Evolutionary conservation across 345 rosid species (phyloP).

Genomic region (Orychophragmus violaceus): DNA sequence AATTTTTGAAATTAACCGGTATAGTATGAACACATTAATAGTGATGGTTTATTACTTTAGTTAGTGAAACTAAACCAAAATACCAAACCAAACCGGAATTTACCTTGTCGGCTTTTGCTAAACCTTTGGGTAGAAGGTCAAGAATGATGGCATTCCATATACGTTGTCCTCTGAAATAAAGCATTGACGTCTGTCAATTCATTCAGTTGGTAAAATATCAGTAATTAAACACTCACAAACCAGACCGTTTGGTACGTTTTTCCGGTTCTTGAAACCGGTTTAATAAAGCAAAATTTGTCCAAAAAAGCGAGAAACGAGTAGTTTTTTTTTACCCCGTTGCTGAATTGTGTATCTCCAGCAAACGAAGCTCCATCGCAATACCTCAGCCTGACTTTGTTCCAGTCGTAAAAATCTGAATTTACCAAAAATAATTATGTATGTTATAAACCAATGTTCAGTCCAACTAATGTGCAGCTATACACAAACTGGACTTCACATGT

Average conservation of each 20-base stretch:
- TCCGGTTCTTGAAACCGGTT: conserved; percentile 12
- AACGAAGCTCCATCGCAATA: conserved; percentile 98
- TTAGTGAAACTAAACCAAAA: conserved; percentile 2
- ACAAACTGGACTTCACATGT: conserved; percentile 26
- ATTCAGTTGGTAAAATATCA: neutral
- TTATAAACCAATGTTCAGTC: neutral
- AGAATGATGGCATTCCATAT: conserved; percentile 82
- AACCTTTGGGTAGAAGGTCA: conserved; percentile 83
- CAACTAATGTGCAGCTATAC: neutral
- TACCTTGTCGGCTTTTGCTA: conserved; percentile 66
- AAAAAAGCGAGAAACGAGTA: neutral
- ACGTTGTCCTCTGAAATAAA: conserved; percentile 87
- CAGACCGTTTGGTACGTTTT: neutral
- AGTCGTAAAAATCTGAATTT: conserved; percentile 79
- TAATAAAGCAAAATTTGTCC: neutral
- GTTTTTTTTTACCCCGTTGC: conserved; percentile 55
- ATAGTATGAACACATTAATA: neutral
- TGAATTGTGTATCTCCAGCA: conserved; percentile 57
- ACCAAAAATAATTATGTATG: neutral
- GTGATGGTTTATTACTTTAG: neutral
- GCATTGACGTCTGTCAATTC: conserved; percentile 59
- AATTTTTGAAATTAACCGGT: neutral
- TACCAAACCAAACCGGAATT: neutral
- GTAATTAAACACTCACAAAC: neutral
- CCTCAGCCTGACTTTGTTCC: conserved; percentile 92